phyloP scores from a whole-genome alignment of 208 protist species.

The Wallacemonas sp. region DNA sequence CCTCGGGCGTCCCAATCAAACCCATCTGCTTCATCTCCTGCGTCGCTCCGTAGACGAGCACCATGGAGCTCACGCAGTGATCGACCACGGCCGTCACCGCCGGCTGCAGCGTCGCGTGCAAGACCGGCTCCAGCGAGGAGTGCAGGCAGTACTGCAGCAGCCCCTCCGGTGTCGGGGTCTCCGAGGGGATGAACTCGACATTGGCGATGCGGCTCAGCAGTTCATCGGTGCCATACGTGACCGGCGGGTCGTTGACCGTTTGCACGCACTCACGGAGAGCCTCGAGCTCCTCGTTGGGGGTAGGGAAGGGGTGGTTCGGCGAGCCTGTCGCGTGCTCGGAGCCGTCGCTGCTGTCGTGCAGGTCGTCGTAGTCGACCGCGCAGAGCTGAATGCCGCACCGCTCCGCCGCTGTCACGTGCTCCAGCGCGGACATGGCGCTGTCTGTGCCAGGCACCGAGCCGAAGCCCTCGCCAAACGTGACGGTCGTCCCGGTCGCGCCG shows the following conservation, averaged over 20 bases:
- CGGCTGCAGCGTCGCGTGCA: conserved; percentile 58
- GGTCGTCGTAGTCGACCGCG: conserved; percentile 27
- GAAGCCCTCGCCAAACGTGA: conserved; percentile 13
- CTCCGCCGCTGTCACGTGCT: conserved; percentile 12
- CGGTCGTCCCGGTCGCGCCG: background rate
- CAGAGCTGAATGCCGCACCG: conserved; percentile 39
- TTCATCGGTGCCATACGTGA: conserved; percentile 54
- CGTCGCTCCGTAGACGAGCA: conserved; percentile 84
- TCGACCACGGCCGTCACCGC: conserved; percentile 72
- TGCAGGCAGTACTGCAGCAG: conserved; percentile 52
- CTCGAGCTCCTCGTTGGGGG: conserved; percentile 37
- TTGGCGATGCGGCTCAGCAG: conserved; percentile 63
- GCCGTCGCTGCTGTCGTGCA: conserved; percentile 12
- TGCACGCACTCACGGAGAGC: conserved; percentile 51
- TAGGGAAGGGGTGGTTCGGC: background rate
- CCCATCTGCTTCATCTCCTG: conserved; percentile 91
- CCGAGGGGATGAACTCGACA: conserved; percentile 61
- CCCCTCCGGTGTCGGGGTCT: conserved; percentile 16
- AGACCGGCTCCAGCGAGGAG: conserved; percentile 49
- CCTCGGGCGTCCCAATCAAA: conserved; percentile 77
- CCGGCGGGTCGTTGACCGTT: conserved; percentile 48
- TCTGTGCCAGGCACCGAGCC: background rate
- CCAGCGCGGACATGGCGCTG: background rate
- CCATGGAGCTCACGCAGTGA: conserved; percentile 75
- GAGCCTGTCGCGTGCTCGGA: conserved; percentile 1